A percentile compares a stretch with the other conserved stretches of the same genome.
Conservation (phyloP, 257 asterid species). For the Lycium ferocissimum region DNA sequence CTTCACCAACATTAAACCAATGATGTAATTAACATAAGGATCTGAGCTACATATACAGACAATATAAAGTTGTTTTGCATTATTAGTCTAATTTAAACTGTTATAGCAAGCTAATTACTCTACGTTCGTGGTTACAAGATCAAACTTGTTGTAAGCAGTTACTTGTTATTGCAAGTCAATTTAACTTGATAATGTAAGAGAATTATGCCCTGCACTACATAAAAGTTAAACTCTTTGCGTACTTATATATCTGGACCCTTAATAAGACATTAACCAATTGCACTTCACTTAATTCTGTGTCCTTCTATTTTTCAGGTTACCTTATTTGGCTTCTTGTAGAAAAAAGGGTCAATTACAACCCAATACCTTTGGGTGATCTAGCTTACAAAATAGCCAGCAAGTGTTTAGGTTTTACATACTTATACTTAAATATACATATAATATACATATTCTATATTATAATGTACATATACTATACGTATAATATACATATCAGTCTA, state of each 20-base stretch:
- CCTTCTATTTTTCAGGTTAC: not conserved
- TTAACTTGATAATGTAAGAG: not conserved
- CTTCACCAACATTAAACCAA: not conserved
- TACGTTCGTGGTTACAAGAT: not conserved
- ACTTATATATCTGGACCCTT: not conserved
- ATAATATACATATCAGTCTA: no score
- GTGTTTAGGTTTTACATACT: no score
- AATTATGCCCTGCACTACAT: not conserved
- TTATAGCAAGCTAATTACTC: not conserved
- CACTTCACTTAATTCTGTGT: no score
- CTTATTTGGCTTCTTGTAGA: not conserved
- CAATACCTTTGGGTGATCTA: no score
- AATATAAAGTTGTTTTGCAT: no score
- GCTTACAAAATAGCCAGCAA: no score
- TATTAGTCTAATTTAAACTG: no score
- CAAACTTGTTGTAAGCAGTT: not conserved
- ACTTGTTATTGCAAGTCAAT: not conserved
- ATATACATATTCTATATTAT: no score
- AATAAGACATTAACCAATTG: no score
- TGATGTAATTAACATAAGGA: not conserved
- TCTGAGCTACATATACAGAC: not conserved
- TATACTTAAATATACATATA: no score
- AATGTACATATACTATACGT: no score
- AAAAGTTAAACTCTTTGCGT: not conserved
- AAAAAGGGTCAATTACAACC: no score